Evolutionary conservation across 148 eudicot genomes (phyloP).

Genomic region (Rhododendron williamsianum): DNA sequence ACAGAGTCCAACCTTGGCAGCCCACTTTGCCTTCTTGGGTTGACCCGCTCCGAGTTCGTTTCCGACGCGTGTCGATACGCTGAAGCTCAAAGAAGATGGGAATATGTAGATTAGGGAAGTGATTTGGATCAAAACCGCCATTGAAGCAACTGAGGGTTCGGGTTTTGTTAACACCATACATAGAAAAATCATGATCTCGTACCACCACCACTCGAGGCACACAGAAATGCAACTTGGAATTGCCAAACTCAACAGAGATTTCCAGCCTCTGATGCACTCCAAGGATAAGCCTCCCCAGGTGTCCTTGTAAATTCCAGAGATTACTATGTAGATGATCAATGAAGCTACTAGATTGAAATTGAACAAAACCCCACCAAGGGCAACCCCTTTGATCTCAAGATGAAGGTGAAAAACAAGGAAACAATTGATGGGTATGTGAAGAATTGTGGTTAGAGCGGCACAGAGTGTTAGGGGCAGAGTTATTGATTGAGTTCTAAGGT

Average conservation of each 20-base stretch:
- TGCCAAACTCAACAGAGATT: conserved; percentile 29
- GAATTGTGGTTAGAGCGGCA: conserved; percentile 29
- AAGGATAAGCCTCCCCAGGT: conserved; percentile 37
- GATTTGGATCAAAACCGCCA: conserved; percentile 73
- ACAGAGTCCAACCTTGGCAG: conserved; percentile 50
- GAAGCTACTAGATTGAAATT: conserved; percentile 33
- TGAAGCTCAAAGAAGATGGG: conserved; percentile 62
- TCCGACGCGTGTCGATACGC: conserved; percentile 68
- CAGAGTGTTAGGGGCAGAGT: conserved; percentile 39
- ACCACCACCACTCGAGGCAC: conserved; percentile 96
- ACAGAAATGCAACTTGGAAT: conserved; percentile 78
- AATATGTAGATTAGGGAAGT: conserved; percentile 70
- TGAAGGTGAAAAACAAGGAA: conserved; percentile 26
- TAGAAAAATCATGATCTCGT: conserved; percentile 73
- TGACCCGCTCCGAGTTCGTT: conserved; percentile 59
- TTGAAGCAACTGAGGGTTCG: conserved; percentile 62
- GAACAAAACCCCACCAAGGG: conserved; percentile 35
- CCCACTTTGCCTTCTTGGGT: conserved; percentile 50
- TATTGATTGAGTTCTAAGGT: conserved; percentile 41
- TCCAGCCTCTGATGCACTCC: conserved; percentile 43
- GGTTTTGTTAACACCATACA: conserved; percentile 55
- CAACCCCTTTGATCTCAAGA: conserved; percentile 37
- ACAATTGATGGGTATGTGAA: conserved; percentile 41
- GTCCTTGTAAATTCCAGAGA: conserved; percentile 31
- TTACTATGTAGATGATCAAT: conserved; percentile 25